A percentile compares a stretch with the other conserved stretches of the same genome.
Evolutionary conservation across 148 eudicot species (phyloP).

Genomic region (Nepenthes gracilis): DNA sequence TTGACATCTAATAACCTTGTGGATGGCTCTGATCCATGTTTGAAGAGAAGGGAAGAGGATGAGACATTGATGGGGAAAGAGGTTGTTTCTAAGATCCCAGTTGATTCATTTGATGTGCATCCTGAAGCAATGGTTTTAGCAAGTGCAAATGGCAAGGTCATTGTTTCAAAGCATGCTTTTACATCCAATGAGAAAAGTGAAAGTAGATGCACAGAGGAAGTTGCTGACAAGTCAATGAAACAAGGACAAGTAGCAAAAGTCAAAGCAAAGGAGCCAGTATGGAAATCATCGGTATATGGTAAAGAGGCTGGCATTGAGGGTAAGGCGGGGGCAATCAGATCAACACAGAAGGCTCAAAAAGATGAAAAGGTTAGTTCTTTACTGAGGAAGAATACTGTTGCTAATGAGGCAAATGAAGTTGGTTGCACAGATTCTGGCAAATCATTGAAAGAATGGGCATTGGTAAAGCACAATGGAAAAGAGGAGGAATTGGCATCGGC

Average conservation of each 20-base stretch:
- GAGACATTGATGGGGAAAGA: constrained; percentile 7
- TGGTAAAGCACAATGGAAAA: not conserved
- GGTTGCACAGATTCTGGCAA: not conserved
- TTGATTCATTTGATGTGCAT: constrained; percentile 4
- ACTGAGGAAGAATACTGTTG: not conserved
- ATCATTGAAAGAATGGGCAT: not conserved
- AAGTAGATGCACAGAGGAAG: constrained; percentile 9
- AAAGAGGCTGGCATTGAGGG: not conserved
- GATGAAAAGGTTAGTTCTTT: not conserved
- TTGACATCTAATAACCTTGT: constrained; percentile 11
- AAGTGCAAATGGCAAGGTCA: not conserved
- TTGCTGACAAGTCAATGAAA: constrained; percentile 6
- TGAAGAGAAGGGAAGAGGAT: constrained; percentile 14
- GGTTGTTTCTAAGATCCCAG: constrained; percentile 4
- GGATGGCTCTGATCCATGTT: constrained; percentile 7
- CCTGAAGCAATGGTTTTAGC: constrained; percentile 8
- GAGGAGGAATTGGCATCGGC: not conserved
- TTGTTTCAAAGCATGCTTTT: constrained; percentile 11
- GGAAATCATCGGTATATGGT: not conserved
- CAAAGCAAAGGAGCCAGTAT: constrained; percentile 5
- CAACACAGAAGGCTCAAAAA: not conserved
- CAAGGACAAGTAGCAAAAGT: constrained; percentile 7
- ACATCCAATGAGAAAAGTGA: constrained; percentile 10
- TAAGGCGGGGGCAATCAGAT: not conserved
- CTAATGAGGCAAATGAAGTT: not conserved